Conservation (phyloP, 2,329 filamentous ascomycete species). For the Hymenoscyphus linearis region DNA sequence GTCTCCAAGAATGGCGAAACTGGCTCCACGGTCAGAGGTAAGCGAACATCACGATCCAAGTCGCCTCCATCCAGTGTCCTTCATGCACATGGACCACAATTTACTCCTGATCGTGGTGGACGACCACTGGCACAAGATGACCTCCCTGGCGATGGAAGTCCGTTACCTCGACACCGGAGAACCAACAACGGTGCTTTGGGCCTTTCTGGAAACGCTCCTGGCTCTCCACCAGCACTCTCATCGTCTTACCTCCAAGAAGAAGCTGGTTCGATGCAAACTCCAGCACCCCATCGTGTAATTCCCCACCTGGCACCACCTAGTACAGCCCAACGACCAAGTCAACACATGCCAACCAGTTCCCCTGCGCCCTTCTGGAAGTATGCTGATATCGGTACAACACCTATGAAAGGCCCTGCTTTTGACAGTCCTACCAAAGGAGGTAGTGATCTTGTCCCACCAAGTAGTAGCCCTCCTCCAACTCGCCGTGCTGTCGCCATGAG, state of each 20-base stretch:
- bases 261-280: slow-evolving; percentile 59
- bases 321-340: slow-evolving; percentile 74
- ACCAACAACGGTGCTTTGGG: slow-evolving; percentile 40
- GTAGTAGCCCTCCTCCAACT: slow-evolving; percentile 51
- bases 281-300: slow-evolving; percentile 66
- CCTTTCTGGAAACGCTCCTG: slow-evolving; percentile 46
- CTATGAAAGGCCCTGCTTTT: slow-evolving; percentile 47
- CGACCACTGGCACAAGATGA: slow-evolving; percentile 34
- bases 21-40: slow-evolving; percentile 49
- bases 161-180: slow-evolving; percentile 51
- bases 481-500: slow-evolving; percentile 24
- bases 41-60: slow-evolving; percentile 44
- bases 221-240: slow-evolving; percentile 53
- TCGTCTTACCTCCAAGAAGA: slow-evolving; percentile 60
- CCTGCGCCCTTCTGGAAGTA: slow-evolving; percentile 89
- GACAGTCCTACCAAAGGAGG: slow-evolving; percentile 55
- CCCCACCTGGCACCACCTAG: slow-evolving; percentile 74
- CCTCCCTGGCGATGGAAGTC: slow-evolving; percentile 48
- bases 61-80: slow-evolving; percentile 52
- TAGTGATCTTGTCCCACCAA: slow-evolving; percentile 37
- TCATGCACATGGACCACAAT: slow-evolving; percentile 40
- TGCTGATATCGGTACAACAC: slow-evolving; percentile 68
- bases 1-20: slow-evolving; percentile 53
- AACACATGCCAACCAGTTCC: slow-evolving; percentile 80
- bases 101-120: slow-evolving; percentile 54